These are phyloP conservation scores for Vicia sativa DNA, from an alignment of 306 rosid genomes.

Conservation along the genomic window DNA sequence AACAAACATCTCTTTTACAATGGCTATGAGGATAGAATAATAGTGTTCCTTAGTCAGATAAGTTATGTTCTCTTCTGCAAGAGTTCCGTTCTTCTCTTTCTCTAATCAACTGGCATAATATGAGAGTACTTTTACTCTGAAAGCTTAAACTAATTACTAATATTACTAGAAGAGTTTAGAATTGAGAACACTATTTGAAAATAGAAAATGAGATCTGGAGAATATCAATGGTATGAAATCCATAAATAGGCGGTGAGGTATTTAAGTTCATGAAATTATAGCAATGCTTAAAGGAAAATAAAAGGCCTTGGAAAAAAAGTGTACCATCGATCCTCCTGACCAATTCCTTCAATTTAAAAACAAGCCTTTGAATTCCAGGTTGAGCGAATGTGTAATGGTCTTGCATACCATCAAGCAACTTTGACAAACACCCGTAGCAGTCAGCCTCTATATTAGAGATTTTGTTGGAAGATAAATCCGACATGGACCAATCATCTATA, in stretches of 20 bases:
- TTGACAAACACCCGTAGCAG: conserved; percentile 95
- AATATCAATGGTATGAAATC: conserved; percentile 20
- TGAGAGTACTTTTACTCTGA: conserved; percentile 17
- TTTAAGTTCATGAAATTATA: conserved; percentile 23
- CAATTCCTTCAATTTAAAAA: conserved; percentile 88
- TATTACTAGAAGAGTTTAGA: conserved; percentile 22
- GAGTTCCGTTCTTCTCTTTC: conserved; percentile 21
- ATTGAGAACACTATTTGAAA: conserved; percentile 2
- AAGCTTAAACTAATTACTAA: conserved; percentile 15
- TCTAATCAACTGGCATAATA: background rate
- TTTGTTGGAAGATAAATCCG: conserved; percentile 67
- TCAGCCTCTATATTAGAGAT: conserved; percentile 81
- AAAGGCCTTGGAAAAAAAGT: conserved; percentile 24
- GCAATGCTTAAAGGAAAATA: conserved; percentile 30
- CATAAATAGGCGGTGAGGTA: conserved; percentile 16
- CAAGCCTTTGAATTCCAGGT: conserved; percentile 97
- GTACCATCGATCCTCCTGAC: conserved; percentile 90
- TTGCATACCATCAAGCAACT: conserved; percentile 98
- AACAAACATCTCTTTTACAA: conserved; percentile 21
- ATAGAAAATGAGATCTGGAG: conserved; percentile 32
- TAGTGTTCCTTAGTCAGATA: conserved; percentile 10
- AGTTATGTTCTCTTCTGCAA: conserved; percentile 28
- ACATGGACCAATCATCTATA: conserved; percentile 73
- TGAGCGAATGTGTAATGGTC: conserved; percentile 97
- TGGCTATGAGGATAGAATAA: conserved; percentile 12